phyloP scores from a whole-genome alignment of 2,329 filamentous ascomycete species.

The Colletotrichum incanum region DNA sequence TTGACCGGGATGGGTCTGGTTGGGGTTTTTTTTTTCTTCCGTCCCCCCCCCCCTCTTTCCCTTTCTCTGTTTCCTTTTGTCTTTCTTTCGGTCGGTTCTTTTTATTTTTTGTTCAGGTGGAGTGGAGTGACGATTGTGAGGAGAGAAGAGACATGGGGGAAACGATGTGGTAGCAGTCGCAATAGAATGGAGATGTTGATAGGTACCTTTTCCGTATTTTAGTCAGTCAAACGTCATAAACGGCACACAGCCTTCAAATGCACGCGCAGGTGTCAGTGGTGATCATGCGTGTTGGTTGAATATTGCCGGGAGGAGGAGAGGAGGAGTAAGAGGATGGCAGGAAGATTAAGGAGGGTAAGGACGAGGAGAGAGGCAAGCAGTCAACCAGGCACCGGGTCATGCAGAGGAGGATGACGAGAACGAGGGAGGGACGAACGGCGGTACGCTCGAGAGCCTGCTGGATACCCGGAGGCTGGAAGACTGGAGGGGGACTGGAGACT shows the following conservation, averaged over 20 bases:
- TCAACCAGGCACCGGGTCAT: constrained; percentile 3
- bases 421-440: background rate
- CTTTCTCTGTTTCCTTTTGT: background rate
- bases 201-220: background rate
- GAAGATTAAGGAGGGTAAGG: background rate
- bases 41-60: no score
- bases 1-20: background rate
- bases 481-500: background rate
- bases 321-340: background rate
- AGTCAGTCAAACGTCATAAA: background rate
- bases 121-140: background rate
- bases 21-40: no score
- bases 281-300: background rate
- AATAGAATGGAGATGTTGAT: background rate
- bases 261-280: background rate
- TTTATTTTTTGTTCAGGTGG: background rate
- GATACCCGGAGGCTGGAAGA: background rate
- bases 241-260: background rate
- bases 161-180: background rate
- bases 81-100: background rate
- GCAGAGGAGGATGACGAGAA: constrained; percentile 17
- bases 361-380: background rate
- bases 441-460: background rate
- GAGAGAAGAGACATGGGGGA: background rate
- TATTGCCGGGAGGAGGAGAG: background rate